Evolutionary conservation across 768 basidiomycete genomes (phyloP).

Genomic region (Podaxis sp.): DNA sequence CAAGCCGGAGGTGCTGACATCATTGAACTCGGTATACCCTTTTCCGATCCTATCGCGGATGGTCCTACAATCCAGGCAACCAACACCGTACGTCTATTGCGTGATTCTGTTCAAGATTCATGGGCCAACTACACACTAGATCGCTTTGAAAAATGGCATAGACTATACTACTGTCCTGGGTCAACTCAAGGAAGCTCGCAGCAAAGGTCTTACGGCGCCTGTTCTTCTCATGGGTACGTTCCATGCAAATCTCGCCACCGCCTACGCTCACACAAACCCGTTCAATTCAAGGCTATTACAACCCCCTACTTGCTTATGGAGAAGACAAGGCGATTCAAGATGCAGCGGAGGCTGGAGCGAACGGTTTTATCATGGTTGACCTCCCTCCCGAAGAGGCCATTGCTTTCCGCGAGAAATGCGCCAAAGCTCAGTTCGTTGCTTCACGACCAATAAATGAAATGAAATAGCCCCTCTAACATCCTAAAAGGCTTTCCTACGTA

Average conservation of each 20-base stretch:
- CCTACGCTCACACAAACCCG: constrained; percentile 6
- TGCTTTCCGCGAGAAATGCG: constrained; percentile 86
- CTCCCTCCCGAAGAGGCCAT: constrained; percentile 97
- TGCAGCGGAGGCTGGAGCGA: constrained; percentile 86
- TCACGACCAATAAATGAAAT: neutral
- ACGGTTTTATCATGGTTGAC: constrained; percentile 97
- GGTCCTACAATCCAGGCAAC: constrained; percentile 91
- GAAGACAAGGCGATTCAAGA: constrained; percentile 93
- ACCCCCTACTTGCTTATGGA: constrained; percentile 92
- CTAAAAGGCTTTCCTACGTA: constrained; percentile 82
- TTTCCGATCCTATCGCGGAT: constrained; percentile 96
- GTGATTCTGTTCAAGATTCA: neutral
- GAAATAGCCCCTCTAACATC: constrained; percentile 6
- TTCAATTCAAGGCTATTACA: constrained; percentile 81
- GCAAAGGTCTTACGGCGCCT: constrained; percentile 79
- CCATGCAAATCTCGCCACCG: neutral
- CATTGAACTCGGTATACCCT: constrained; percentile 93
- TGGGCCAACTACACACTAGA: constrained; percentile 39
- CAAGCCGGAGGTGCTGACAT: constrained; percentile 92
- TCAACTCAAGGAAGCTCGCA: constrained; percentile 74
- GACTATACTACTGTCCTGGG: constrained; percentile 75
- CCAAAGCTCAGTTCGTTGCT: constrained; percentile 66
- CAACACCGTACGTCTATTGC: constrained; percentile 70
- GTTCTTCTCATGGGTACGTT: constrained; percentile 89
- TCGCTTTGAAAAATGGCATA: constrained; percentile 79